Base-by-base conservation (phyloP, 2,329 filamentous ascomycete genomes). In the Arthroderma sp. region DNA sequence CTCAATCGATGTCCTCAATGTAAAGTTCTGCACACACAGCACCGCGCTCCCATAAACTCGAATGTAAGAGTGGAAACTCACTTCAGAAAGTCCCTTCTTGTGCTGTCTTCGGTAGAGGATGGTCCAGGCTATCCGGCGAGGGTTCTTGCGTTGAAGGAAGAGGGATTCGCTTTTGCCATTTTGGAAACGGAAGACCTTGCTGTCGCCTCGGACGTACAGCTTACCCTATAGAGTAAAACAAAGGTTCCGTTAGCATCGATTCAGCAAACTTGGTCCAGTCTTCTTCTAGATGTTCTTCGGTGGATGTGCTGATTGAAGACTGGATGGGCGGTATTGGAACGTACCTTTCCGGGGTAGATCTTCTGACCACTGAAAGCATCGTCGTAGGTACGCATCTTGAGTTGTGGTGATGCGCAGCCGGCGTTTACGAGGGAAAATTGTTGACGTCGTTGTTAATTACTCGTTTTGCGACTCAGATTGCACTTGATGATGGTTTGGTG, bases 21-120 rank as follows among this genome's bases (percentile, higher is more conserved):
- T 13, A n/a, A 35, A 54, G n/a, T 21, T 15, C 31, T 9, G 25
- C 6, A 51, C 15, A 31, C 33, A 51, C 19, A 51, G 47, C 2
- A 51, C 13, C 11, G 11, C 6, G 21, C 23, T 15, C 9, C 21
- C 41, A 13, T 11, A 13, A 44, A 23, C 13, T 23, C 25, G 28
- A 51, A 19, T 19, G 23, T 31, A 28, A 19, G 39, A 37, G 37
- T 52, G 13, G 56, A 61, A 56, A 76, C 87, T 81, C 86, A 97
- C 93, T 91, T 98, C 93, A 83, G 91, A 95, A 81, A 97, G 94
- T 86, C 93, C 93, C 90, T 98, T 98, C 84, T 91, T 93, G 87
- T 96, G 91, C 81, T 95, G 88, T 79, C 91, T 88, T 78, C 93
- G 86, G 88, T 88, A 98, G 66, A 98, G 88, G 71, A 91, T 86